phyloP scores from a whole-genome alignment of 176 grass and related monocot species.

The Oryza meridionalis region DNA sequence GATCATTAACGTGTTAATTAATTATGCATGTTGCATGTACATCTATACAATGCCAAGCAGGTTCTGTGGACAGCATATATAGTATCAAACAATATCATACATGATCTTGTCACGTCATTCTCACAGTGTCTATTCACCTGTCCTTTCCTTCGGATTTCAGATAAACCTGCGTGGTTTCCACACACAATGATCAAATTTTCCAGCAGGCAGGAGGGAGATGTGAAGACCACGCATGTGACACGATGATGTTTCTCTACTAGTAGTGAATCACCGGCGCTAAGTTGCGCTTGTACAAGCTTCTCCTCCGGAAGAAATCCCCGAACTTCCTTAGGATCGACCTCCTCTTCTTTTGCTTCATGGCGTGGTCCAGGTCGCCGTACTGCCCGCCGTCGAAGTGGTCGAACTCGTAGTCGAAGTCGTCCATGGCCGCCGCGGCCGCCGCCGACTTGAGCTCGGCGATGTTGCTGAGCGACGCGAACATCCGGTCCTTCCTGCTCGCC shows the following conservation, averaged over 20 bases:
- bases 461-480: conserved; percentile 78
- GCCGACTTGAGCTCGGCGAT: conserved; percentile 64
- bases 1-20: background rate
- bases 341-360: conserved; percentile 55
- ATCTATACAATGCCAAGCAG: background rate
- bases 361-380: conserved; percentile 43
- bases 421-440: conserved; percentile 49
- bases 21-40: background rate
- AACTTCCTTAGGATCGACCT: conserved; percentile 65
- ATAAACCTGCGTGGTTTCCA: background rate
- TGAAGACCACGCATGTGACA: background rate
- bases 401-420: conserved; percentile 68
- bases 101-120: background rate
- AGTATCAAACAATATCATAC: background rate
- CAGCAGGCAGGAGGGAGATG: background rate
- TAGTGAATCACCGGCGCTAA: conserved; percentile 14
- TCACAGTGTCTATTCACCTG: background rate
- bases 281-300: conserved; percentile 43
- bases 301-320: conserved; percentile 62
- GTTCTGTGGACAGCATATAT: background rate
- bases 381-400: conserved; percentile 53
- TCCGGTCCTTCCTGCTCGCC: conserved; percentile 42
- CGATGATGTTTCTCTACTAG: background rate
- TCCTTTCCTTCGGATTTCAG: background rate
- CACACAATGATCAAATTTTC: background rate